Evolutionary conservation across 768 basidiomycete species (phyloP), one percentile per base, ranked within the genome.

Genomic region (Coprinopsis cinerea): DNA sequence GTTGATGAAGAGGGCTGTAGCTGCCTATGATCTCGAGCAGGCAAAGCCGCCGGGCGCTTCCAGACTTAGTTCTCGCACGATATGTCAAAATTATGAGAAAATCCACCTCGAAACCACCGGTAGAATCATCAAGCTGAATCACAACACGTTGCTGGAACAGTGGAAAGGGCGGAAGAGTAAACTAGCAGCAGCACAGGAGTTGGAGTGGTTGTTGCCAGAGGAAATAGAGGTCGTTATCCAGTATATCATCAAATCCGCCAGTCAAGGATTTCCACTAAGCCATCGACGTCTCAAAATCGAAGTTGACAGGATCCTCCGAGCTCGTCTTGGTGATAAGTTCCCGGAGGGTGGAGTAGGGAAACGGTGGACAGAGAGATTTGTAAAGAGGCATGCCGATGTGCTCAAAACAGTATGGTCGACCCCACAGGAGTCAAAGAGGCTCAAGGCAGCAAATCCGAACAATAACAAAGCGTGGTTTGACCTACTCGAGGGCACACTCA

Each of bases 171-270:
- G 18, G 9, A 39, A 39, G 18, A 39, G 37, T 20, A 7, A 17
- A 17, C 18, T 39, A 17, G 37, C 9, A 17, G 37, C 37, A 39
- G 37, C 13, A 39, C 37, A 39, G 37, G 37, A 39, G 9, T 17
- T 9, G 37, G 37, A 39, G 37, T 39, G 37, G 37, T 17, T 39
- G 37, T 39, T 39, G 37, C 37, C 37, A 39, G 37, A 39, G 37
- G 37, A 39, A 17, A 39, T 17, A 7, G 18, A 39, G 18, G 18
- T 39, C 37, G 18, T 39, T 17, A 17, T 39, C 18, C 9, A 39
- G 9, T 39, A 39, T 39, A 7, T 39, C 18, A 17, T 39, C 37
- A 39, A 39, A 7, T 39, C 37, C 7, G 37, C 37, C 18, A 7
- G 18, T 9, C 37, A 39, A 17, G 37, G 37, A 39, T 39, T 39